Base-by-base conservation (phyloP, 495 filamentous ascomycete genomes). In the Podospora pseudoanserina region DNA sequence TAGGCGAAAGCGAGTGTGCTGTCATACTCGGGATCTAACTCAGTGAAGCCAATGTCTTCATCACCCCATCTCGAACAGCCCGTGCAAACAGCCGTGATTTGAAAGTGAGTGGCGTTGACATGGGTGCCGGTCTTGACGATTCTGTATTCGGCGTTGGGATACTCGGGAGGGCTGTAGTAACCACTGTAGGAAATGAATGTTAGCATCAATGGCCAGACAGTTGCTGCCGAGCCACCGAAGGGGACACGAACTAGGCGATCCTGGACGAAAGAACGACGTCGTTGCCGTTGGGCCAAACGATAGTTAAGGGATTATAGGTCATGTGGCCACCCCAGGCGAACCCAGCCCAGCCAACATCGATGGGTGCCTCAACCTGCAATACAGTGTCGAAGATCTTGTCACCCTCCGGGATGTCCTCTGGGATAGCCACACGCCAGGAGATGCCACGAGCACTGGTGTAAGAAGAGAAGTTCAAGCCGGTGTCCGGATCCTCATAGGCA, bases 291-390 rank as follows among this genome's bases (percentile, higher is more conserved):
- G 73, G 73, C 81, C 81, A 83, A 18, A 74, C 77, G 23, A 83
- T 72, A 44, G 79, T 77, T 18, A 83, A 70, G 1, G 81, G 81
- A 71, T 82, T 81, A 72, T 83, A 83, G 3, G 79, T 80, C 81
- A 82, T 82, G 56, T 77, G 65, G 26, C 81, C 80, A 2, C 80
- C 81, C 81, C 81, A 83, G 20, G 81, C 79, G 66, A 79, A 76
- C 26, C 79, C 81, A 60, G 74, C 80, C 81, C 81, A 83, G 54
- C 81, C 81, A 27, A 82, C 62, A 18, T 60, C 66, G 53, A 76
- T 73, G 19, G 81, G 81, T 0, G 75, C 72, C 13, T 76, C 75
- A 27, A 83, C 66, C 65, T 82, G 80, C 18, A 83, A 68, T 49
- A 83, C 76, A 19, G 79, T 77, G 65, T 83, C 81, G 70, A 78